phyloP scores from a whole-genome alignment of 495 filamentous ascomycete genomes.

The Viridothelium virens region DNA sequence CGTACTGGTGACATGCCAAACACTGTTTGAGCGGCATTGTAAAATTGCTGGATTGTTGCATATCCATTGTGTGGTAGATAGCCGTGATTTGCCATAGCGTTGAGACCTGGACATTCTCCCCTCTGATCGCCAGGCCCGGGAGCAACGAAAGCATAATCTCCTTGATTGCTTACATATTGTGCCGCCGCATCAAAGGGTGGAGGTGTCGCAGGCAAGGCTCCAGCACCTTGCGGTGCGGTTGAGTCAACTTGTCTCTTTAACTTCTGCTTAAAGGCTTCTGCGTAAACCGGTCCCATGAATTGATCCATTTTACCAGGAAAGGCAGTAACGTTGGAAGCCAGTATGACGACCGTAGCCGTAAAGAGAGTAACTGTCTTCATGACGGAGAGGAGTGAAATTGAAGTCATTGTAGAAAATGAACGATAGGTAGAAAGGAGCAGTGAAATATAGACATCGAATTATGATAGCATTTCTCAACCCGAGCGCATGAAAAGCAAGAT shows the following conservation, averaged over 20 bases:
- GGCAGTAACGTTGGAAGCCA: slow-evolving; percentile 19
- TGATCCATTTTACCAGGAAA: slow-evolving; percentile 20
- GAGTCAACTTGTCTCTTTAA: slow-evolving; percentile 13
- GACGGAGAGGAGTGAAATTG: background rate
- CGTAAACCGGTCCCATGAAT: slow-evolving; percentile 12
- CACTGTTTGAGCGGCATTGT: slow-evolving; percentile 28
- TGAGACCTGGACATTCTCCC: slow-evolving; percentile 14
- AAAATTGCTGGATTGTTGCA: slow-evolving; percentile 35
- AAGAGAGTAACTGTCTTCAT: slow-evolving; percentile 8
- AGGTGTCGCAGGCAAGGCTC: slow-evolving; percentile 21
- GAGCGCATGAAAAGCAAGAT: no score
- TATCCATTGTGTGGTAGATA: slow-evolving; percentile 49
- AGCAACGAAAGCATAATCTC: slow-evolving; percentile 26
- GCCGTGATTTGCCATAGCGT: slow-evolving; percentile 39
- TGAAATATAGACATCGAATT: no score
- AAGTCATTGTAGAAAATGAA: no score
- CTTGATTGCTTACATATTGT: slow-evolving; percentile 30
- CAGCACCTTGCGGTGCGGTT: slow-evolving; percentile 18
- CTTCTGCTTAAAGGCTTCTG: slow-evolving; percentile 16
- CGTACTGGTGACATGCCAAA: slow-evolving; percentile 27
- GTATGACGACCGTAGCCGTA: slow-evolving; percentile 8
- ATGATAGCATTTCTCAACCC: no score
- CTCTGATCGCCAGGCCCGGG: slow-evolving; percentile 29
- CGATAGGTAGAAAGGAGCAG: no score
- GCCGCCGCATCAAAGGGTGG: slow-evolving; percentile 32